Evolutionary conservation across 306 rosid genomes (phyloP), one percentile per base, ranked within the genome.

Genomic region (Pyrus communis): DNA sequence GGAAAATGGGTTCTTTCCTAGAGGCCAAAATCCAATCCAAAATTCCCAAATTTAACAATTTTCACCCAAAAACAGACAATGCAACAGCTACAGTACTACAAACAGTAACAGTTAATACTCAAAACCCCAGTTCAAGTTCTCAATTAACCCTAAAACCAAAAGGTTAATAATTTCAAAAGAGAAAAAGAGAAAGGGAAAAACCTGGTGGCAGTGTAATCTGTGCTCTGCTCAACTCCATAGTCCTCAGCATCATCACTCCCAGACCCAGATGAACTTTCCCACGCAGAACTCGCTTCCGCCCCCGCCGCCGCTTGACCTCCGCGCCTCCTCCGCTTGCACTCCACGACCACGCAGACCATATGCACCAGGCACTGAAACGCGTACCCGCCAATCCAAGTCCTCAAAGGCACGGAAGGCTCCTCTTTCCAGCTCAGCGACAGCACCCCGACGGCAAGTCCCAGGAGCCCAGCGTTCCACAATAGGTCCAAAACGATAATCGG

Each of bases 381-480:
- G 83, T 90, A 95, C 23, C 96, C 97, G 7, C 78, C 67, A 63
- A 95, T 76, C 99, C 99, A 95, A 27, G 82, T 60, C 86, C 97
- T 92, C 9, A 95, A 77, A 0, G 99, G 97, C 57, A 89, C 91
- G 31, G 76, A 71, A 5, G 98, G 97, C 7, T 57, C 80, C 51
- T 95, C 99, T 12, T 82, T 60, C 6, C 49, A 18, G 79, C 97
- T 86, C 40, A 88, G 28, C 28, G 79, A 73, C 78, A 92, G 38
- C 30, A 90, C 86, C 7, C 78, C 67, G 54, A 74, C 51, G 45
- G 90, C 93, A 28, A 88, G 78, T 10, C 61, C 82, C 1, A 86
- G 71, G 28, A 92, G 87, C 60, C 89, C 90, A 31, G 89, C 69
- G 85, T 95, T 92, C 99, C 99, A 95, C 9, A 84, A 77, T 43